Evolutionary conservation across 768 basidiomycete species (phyloP).

Genomic region (Leucocoprinus birnbaumii): DNA sequence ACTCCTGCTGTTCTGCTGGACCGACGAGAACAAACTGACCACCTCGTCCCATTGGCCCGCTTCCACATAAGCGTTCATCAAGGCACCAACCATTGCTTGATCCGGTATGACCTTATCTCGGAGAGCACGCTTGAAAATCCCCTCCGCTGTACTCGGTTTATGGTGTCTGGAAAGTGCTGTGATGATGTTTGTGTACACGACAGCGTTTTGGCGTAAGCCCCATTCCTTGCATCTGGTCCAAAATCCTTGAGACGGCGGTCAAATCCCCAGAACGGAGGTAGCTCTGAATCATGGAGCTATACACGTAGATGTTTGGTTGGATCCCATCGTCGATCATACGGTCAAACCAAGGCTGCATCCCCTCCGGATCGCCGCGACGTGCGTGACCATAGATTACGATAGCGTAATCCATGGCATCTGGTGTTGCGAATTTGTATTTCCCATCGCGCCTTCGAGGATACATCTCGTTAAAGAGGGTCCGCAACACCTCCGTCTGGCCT

Average conservation of each 20-base stretch:
- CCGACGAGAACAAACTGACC: conserved; percentile 58
- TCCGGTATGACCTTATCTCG: conserved; percentile 62
- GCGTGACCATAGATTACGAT: conserved; percentile 28
- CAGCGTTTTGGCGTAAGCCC: conserved; percentile 42
- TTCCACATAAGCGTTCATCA: conserved; percentile 85
- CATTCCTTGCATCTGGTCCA: conserved; percentile 59
- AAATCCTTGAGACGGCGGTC: conserved; percentile 42
- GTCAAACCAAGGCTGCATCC: conserved; percentile 51
- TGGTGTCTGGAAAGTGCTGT: conserved; percentile 57
- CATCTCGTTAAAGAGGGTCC: conserved; percentile 50
- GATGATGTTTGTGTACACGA: conserved; percentile 67
- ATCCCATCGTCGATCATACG: conserved; percentile 46
- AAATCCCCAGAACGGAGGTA: conserved; percentile 55
- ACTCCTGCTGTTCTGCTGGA: conserved; percentile 16
- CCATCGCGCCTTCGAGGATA: conserved; percentile 40
- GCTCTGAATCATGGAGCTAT: conserved; percentile 55
- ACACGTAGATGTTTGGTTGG: conserved; percentile 53
- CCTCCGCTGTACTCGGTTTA: conserved; percentile 65
- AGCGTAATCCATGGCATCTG: conserved; percentile 9
- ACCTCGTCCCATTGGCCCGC: conserved; percentile 78
- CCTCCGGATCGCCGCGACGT: conserved; percentile 40
- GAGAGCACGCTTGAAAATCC: conserved; percentile 62
- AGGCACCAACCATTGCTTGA: conserved; percentile 56
- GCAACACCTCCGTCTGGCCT: conserved; percentile 37
- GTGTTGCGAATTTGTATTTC: background rate